Evolutionary conservation across 169 alveolate genomes (phyloP).

Genomic region (Plasmodium coatneyi): DNA sequence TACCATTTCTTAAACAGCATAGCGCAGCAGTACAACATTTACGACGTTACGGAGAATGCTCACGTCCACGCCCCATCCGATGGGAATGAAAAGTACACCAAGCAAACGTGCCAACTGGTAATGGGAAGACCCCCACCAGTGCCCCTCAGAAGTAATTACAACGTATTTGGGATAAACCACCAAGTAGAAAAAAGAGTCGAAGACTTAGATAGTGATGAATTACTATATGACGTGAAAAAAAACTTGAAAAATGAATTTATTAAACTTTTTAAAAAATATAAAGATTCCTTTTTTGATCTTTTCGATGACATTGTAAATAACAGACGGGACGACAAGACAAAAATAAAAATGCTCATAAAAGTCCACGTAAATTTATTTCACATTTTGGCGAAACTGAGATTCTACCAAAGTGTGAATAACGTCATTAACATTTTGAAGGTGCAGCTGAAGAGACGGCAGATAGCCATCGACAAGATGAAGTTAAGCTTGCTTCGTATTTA

Average conservation of each 20-base stretch:
- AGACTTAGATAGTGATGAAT: conserved; percentile 82
- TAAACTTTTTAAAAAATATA: conserved; percentile 77
- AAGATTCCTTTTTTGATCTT: conserved; percentile 75
- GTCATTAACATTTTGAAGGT: conserved; percentile 76
- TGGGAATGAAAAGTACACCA: neutral
- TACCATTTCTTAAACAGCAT: neutral
- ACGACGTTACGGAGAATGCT: conserved; percentile 14
- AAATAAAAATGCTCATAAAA: conserved; percentile 5
- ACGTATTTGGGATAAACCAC: conserved; percentile 77
- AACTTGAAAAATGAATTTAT: conserved; percentile 78
- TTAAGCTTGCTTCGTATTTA: conserved; percentile 66
- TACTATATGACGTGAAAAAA: conserved; percentile 37
- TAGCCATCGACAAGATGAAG: conserved; percentile 82
- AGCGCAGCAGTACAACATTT: neutral
- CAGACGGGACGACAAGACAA: conserved; percentile 22
- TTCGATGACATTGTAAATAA: conserved; percentile 40
- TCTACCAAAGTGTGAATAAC: conserved; percentile 77
- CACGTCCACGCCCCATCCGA: neutral
- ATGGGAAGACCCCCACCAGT: conserved; percentile 77
- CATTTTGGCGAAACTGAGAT: conserved; percentile 75
- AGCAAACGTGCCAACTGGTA: conserved; percentile 32
- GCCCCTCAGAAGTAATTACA: conserved; percentile 76
- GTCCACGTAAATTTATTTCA: conserved; percentile 82
- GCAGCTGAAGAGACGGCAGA: conserved; percentile 79
- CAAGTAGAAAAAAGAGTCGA: conserved; percentile 53